Evolutionary conservation across 331 rosid species (phyloP).

Genomic region (Stylosanthes scabra): DNA sequence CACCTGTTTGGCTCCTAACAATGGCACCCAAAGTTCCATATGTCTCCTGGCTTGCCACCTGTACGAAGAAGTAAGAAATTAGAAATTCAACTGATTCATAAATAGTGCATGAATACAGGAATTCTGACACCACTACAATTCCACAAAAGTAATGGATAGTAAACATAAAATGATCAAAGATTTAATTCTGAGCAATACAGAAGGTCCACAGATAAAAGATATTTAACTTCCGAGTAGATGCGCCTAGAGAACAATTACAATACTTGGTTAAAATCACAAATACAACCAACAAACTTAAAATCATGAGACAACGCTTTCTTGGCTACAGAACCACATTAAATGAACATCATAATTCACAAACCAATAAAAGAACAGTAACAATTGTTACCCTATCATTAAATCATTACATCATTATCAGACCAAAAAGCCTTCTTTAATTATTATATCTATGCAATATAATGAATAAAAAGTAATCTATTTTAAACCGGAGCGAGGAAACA

Average conservation of each 20-base stretch:
- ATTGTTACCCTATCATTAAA: background rate
- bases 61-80: constrained; percentile 30
- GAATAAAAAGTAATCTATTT: constrained; percentile 20
- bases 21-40: constrained; percentile 99
- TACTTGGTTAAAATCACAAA: constrained; percentile 24
- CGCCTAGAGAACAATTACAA: constrained; percentile 5
- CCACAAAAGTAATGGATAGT: background rate
- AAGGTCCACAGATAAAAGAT: constrained; percentile 20
- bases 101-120: constrained; percentile 18
- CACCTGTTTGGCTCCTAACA: constrained; percentile 96
- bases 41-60: constrained; percentile 99
- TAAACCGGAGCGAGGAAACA: constrained; percentile 42
- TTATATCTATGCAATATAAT: constrained; percentile 2
- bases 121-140: background rate
- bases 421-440: constrained; percentile 21
- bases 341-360: background rate
- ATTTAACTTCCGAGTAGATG: constrained; percentile 5
- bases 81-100: constrained; percentile 39
- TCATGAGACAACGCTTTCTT: background rate
- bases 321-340: constrained; percentile 18
- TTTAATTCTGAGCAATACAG: background rate
- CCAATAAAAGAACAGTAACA: constrained; percentile 3
- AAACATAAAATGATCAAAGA: background rate
- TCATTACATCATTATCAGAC: constrained; percentile 6
- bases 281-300: constrained; percentile 23